These are phyloP conservation scores for Holtermannia corniformis DNA, from an alignment of 768 basidiomycete species.

Conservation along the genomic window DNA sequence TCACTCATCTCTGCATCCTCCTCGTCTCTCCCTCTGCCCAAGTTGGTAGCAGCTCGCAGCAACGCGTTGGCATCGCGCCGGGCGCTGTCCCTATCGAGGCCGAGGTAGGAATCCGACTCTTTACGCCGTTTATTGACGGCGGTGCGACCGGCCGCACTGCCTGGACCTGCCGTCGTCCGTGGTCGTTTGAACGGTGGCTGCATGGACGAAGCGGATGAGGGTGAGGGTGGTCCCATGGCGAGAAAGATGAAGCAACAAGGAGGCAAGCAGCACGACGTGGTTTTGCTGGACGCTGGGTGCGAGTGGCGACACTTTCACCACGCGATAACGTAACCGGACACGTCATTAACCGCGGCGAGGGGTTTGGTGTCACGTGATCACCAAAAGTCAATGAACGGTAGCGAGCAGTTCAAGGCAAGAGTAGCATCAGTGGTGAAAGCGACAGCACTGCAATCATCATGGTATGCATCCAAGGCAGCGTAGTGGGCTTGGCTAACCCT, in stretches of 20 bases:
- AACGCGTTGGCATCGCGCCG: not conserved
- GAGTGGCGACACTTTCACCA: not conserved
- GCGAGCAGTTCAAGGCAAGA: no score
- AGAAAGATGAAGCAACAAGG: not conserved
- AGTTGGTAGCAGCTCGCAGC: not conserved
- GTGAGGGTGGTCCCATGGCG: not conserved
- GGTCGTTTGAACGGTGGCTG: not conserved
- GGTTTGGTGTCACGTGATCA: not conserved
- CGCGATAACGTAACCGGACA: no score
- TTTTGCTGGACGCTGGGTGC: no score
- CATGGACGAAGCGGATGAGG: not conserved
- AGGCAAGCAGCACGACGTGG: no score
- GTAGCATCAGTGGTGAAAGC: no score
- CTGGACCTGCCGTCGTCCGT: no score
- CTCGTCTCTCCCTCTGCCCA: conserved; percentile 17
- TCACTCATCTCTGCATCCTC: conserved; percentile 22
- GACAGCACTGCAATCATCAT: not conserved
- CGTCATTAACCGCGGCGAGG: no score
- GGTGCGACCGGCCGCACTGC: no score
- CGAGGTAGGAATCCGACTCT: no score
- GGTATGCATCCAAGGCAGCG: not conserved
- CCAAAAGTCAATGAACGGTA: not conserved
- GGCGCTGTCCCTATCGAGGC: not conserved
- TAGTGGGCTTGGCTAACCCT: not conserved
- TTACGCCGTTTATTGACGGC: no score